Percentiles rank a stretch among this genome's conserved stretches.
Conservation (phyloP, 345 rosid genomes). For the Boechera stricta region DNA sequence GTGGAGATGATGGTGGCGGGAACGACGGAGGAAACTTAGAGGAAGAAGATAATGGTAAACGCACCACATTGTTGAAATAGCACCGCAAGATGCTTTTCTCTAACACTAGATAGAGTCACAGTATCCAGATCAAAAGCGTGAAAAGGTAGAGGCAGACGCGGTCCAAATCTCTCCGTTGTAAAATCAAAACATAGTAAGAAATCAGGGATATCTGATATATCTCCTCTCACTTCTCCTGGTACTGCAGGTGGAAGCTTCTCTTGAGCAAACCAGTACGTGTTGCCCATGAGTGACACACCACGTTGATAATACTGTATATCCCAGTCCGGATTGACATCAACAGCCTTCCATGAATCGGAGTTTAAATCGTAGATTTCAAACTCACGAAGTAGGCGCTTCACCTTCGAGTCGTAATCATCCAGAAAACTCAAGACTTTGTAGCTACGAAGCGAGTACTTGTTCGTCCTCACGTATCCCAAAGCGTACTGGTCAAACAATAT, state of each 20-base stretch:
- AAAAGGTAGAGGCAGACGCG: constrained; percentile 14
- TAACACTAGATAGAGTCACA: constrained; percentile 19
- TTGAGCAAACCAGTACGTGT: not conserved
- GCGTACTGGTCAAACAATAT: not conserved
- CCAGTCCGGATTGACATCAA: constrained; percentile 4
- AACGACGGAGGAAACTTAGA: too few species aligned
- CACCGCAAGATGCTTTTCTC: constrained; percentile 14
- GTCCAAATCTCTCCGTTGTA: constrained; percentile 4
- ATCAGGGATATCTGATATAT: not conserved
- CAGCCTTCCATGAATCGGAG: constrained; percentile 2
- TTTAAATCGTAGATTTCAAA: constrained; percentile 4
- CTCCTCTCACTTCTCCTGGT: not conserved
- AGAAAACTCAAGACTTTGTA: constrained; percentile 5
- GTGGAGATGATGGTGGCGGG: too few species aligned
- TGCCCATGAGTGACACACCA: not conserved
- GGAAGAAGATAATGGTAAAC: too few species aligned
- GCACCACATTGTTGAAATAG: not conserved
- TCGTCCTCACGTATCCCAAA: not conserved
- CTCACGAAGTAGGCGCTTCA: not conserved
- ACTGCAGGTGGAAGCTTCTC: not conserved
- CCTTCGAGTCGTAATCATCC: not conserved
- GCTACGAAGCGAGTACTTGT: not conserved
- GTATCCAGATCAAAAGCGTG: not conserved
- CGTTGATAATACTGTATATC: not conserved
- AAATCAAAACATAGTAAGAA: constrained; percentile 24